phyloP scores from a whole-genome alignment of 345 rosid species.

The Rhizophora mangle region DNA sequence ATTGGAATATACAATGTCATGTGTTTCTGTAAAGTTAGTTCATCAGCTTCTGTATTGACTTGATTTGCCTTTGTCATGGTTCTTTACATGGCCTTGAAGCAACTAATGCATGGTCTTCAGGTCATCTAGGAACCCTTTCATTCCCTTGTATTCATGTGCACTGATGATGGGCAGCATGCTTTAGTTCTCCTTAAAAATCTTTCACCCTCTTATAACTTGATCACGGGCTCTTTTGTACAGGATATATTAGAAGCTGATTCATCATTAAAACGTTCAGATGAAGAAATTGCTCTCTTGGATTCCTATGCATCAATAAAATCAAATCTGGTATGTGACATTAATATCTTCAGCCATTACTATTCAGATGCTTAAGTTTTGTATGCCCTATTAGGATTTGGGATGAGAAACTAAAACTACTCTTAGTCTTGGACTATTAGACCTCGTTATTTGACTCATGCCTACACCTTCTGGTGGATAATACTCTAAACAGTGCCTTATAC shows the following conservation, averaged over 20 bases:
- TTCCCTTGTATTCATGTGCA: neutral
- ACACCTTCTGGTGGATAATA: no score
- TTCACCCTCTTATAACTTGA: neutral
- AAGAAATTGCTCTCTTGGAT: conserved; percentile 65
- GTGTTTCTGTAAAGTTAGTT: no score
- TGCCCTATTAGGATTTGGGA: neutral
- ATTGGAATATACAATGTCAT: no score
- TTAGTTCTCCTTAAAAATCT: neutral
- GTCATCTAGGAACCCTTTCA: neutral
- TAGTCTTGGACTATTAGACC: no score
- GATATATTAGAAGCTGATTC: conserved; percentile 64
- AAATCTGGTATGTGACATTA: conserved; percentile 59
- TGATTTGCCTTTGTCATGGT: no score
- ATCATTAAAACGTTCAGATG: conserved; percentile 59
- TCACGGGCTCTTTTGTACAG: conserved; percentile 37
- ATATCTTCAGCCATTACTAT: neutral
- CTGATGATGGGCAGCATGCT: neutral
- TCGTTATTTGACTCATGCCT: no score
- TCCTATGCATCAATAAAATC: conserved; percentile 68
- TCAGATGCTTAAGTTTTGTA: neutral
- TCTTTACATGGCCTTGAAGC: no score
- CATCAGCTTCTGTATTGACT: no score
- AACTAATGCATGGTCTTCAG: no score
- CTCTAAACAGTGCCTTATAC: neutral
- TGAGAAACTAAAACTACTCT: no score